phyloP scores from a whole-genome alignment of 768 basidiomycete species.

The Kondoa subrosea region DNA sequence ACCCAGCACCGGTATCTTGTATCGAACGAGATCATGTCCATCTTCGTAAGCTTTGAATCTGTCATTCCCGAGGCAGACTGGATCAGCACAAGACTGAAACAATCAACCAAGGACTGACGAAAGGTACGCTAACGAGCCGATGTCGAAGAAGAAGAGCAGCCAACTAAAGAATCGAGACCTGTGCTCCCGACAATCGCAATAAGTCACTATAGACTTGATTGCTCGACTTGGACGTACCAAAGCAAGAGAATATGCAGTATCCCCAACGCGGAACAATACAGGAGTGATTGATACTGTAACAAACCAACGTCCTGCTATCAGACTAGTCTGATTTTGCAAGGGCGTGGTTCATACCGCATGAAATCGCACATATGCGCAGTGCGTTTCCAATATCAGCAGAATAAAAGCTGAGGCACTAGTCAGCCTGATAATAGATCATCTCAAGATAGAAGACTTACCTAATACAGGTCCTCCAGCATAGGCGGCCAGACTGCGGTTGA shows the following conservation, averaged over 20 bases:
- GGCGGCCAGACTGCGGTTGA: slow-evolving; percentile 7
- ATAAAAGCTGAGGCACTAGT: not conserved
- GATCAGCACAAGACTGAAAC: not conserved
- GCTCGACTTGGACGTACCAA: slow-evolving; percentile 14
- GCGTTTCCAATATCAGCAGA: slow-evolving; percentile 17
- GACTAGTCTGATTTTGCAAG: not conserved
- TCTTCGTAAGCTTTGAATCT: slow-evolving; percentile 24
- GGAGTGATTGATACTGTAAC: slow-evolving; percentile 19
- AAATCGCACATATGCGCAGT: slow-evolving; percentile 19
- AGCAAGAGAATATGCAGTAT: slow-evolving; percentile 23
- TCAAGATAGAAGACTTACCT: not conserved
- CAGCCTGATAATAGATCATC: not conserved
- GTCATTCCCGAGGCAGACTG: not conserved
- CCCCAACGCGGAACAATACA: slow-evolving; percentile 17
- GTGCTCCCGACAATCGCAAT: not conserved
- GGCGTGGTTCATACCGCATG: too few relatives aligned
- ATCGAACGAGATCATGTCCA: slow-evolving; percentile 17
- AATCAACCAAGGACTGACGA: slow-evolving; percentile 5
- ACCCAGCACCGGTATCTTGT: slow-evolving; percentile 22
- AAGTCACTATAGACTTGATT: too few relatives aligned
- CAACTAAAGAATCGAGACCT: slow-evolving; percentile 11
- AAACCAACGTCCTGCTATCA: not conserved
- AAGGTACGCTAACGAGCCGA: slow-evolving; percentile 11
- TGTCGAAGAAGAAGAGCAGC: slow-evolving; percentile 18
- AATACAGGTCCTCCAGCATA: slow-evolving; percentile 17